phyloP scores from a whole-genome alignment of 176 grass and related monocot species.

The Elymus sibiricus region DNA sequence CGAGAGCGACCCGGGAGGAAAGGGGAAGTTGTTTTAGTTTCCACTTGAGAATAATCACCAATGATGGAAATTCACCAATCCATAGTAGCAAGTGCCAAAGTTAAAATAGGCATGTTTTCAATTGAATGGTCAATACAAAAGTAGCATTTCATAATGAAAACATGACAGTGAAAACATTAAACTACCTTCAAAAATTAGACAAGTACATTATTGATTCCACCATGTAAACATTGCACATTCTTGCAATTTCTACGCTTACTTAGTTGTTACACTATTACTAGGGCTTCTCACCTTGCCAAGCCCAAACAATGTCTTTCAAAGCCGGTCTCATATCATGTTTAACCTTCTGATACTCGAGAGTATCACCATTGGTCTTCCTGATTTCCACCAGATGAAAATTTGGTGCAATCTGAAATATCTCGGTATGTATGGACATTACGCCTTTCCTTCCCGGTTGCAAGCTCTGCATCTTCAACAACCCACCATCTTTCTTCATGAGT shows the following conservation, averaged over 20 bases:
- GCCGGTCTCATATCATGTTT: constrained; percentile 63
- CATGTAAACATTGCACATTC: background rate
- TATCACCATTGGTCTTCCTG: constrained; percentile 69
- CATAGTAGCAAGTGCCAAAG: background rate
- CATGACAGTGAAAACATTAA: constrained; percentile 1
- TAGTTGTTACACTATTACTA: background rate
- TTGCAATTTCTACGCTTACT: background rate
- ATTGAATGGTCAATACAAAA: background rate
- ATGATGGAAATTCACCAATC: background rate
- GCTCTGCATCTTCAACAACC: constrained; percentile 64
- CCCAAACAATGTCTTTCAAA: constrained; percentile 89
- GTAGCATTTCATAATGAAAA: background rate
- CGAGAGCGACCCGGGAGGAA: too few relatives aligned
- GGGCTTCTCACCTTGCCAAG: constrained; percentile 70
- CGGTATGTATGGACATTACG: constrained; percentile 53
- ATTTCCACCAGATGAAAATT: constrained; percentile 88
- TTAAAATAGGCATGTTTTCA: background rate
- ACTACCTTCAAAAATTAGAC: background rate
- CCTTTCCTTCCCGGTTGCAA: constrained; percentile 62
- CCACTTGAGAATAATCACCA: background rate
- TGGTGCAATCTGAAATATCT: constrained; percentile 76
- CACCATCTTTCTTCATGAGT: constrained; percentile 58
- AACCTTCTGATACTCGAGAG: constrained; percentile 68
- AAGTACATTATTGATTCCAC: constrained; percentile 1
- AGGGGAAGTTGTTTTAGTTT: too few relatives aligned